phyloP scores from a whole-genome alignment of 2,329 filamentous ascomycete species.

The Claviceps sorghi region DNA sequence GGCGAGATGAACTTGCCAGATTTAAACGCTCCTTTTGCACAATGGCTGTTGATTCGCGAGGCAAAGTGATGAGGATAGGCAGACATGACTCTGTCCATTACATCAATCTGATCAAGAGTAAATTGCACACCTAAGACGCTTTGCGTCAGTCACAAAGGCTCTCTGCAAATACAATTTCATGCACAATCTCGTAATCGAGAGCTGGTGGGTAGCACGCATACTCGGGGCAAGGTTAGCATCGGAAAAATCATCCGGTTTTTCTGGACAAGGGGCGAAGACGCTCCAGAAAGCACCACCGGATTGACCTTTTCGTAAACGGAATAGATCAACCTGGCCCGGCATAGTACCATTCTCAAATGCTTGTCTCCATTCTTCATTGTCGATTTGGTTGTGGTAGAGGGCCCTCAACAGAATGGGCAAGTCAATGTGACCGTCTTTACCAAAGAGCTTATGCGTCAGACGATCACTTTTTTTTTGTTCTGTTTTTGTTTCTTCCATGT shows the following conservation, averaged over 20 bases:
- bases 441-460: background rate
- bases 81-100: conserved; percentile 48
- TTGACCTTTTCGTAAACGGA: conserved; percentile 54
- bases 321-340: conserved; percentile 58
- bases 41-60: conserved; percentile 37
- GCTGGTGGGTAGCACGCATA: conserved; percentile 22
- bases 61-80: conserved; percentile 48
- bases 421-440: conserved; percentile 75
- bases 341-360: conserved; percentile 60
- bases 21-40: conserved; percentile 42
- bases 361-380: conserved; percentile 56
- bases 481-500: background rate
- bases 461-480: background rate
- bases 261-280: conserved; percentile 65
- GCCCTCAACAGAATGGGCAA: conserved; percentile 59
- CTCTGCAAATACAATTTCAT: background rate
- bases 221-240: conserved; percentile 55
- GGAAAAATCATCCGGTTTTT: conserved; percentile 57
- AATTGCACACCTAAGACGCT: conserved; percentile 38
- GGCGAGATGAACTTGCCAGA: conserved; percentile 50
- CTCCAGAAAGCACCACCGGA: conserved; percentile 90
- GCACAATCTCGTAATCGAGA: background rate
- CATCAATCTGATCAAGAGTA: conserved; percentile 59
- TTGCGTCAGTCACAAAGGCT: background rate
- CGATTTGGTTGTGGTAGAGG: conserved; percentile 62